Base-by-base conservation (phyloP, 129 eudicot genomes). In the Flaveria bidentis region DNA sequence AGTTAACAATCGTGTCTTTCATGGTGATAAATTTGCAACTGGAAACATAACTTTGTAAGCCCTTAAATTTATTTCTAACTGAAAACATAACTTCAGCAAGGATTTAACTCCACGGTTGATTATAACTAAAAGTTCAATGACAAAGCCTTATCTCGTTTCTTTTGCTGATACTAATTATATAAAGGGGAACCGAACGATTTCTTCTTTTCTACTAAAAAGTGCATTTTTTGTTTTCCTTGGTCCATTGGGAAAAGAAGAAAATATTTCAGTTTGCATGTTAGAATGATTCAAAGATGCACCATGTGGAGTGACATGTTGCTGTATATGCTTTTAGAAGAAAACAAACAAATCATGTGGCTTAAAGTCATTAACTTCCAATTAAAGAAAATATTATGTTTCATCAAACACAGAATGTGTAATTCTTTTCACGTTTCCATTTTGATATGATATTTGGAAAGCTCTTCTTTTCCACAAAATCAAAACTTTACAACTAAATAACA, bases 241-340 rank as follows among this genome's bases (percentile, higher is more conserved):
- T 62, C 45, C 63, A 71, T 45, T 60, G 25, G 69, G 3, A 78
- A 78, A 61, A 61, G 28, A 15, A 16, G 69, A 53, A 39, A 60
- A 78, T 58, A 1, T 47, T 69, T 78, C 25, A 18, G 51, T 33
- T 58, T 51, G 49, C 74, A 72, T 79, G 60, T 71, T 65, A 26
- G 42, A 76, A 18, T 50, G 64, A 67, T 72, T 56, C 74, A 55
- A 67, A 77, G 75, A 77, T 77, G 75, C 69, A 68, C 42, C 33
- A 77, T 1, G 56, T 77, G 68, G 66, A 53, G 51, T 67, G 70
- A 60, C 26, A 39, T 67, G 74, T 53, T 49, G 49, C 50, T 51
- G 42, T 14, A 22, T 55, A 26, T 72, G 57, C 78, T 72, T 51
- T 50, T 30, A 49, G 17, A 18, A 72, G 65, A 72, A 51, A 79